A percentile compares a stretch with the other conserved stretches of the same genome.
Conservation (phyloP, 78 protist species). For the Dictyostelium intermedium region DNA sequence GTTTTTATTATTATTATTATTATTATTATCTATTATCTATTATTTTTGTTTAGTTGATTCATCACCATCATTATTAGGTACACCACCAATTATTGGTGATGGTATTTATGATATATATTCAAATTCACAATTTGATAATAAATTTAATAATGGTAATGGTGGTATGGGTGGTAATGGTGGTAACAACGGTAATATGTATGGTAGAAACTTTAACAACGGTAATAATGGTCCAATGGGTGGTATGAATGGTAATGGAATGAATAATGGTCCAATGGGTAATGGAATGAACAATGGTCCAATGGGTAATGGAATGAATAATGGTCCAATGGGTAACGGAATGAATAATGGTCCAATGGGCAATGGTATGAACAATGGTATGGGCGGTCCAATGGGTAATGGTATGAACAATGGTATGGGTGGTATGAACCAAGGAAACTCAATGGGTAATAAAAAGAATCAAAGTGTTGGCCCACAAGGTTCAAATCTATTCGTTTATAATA, state of each 20-base stretch:
- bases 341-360: background rate
- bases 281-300: background rate
- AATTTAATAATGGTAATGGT: conserved; percentile 1
- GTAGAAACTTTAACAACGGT: conserved; percentile 6
- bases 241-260: background rate
- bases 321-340: background rate
- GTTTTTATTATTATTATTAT: too few relatives aligned
- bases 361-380: background rate
- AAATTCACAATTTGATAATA: conserved; percentile 18
- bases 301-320: background rate
- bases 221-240: background rate
- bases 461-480: conserved; percentile 87
- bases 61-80: conserved; percentile 61
- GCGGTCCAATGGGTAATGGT: background rate
- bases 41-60: conserved; percentile 25
- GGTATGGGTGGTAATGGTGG: background rate
- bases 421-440: background rate
- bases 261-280: background rate
- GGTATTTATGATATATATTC: conserved; percentile 57
- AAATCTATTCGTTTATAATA: conserved; percentile 86
- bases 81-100: conserved; percentile 67
- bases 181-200: conserved; percentile 3
- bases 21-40: too few relatives aligned
- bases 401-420: background rate
- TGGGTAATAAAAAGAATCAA: conserved; percentile 17